These are phyloP conservation scores for Polygonum aviculare DNA, from an alignment of 148 eudicot genomes.

Conservation along the genomic window DNA sequence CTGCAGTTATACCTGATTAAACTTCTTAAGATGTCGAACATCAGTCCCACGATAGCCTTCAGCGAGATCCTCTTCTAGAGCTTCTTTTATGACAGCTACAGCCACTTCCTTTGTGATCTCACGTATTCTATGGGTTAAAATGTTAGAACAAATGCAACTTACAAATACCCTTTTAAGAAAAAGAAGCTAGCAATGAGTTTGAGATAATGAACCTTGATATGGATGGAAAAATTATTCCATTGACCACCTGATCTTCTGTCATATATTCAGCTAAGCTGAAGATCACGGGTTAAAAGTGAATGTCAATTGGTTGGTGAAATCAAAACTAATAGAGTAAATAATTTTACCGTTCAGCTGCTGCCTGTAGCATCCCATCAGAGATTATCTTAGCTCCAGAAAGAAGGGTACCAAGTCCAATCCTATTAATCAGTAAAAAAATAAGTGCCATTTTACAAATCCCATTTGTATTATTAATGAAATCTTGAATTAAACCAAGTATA, in stretches of 20 bases:
- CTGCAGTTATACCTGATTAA: conserved; percentile 43
- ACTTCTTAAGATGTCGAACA: conserved; percentile 63
- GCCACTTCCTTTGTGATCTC: conserved; percentile 93
- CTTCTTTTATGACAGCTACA: conserved; percentile 85
- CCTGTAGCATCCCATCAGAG: conserved; percentile 98
- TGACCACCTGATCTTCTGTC: conserved; percentile 85
- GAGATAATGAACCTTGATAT: conserved; percentile 55
- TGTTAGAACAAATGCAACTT: too few species aligned
- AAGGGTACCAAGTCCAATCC: conserved; percentile 90
- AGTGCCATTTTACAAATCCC: conserved; percentile 16
- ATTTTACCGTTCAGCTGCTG: conserved; percentile 86
- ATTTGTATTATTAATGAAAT: conserved; percentile 13
- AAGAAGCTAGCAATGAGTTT: not conserved
- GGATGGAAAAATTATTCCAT: conserved; percentile 74
- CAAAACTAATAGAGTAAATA: not conserved
- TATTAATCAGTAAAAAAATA: too few species aligned
- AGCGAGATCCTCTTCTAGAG: conserved; percentile 80
- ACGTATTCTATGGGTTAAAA: conserved; percentile 50
- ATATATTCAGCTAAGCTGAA: conserved; percentile 83
- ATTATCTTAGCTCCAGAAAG: conserved; percentile 70
- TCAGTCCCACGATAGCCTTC: conserved; percentile 97
- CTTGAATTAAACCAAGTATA: conserved; percentile 6
- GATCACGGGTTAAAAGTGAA: not conserved
- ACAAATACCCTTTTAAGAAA: not conserved
- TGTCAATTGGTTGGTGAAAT: not conserved